Base-by-base conservation (phyloP, 768 basidiomycete species). In the Hygrophoropsis aurantiaca region DNA sequence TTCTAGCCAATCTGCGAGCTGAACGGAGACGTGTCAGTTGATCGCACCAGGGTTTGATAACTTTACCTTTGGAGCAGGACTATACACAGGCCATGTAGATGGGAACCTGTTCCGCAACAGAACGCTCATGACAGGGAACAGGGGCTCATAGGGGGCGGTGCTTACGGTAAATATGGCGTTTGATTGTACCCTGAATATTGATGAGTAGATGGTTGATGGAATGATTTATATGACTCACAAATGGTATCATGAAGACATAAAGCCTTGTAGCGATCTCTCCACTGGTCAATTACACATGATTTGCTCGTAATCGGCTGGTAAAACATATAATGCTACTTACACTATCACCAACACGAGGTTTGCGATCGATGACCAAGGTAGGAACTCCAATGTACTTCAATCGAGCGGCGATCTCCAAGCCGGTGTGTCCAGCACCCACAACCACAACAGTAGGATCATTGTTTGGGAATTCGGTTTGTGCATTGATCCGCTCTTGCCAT, bases 1-100 rank as follows among this genome's bases (percentile, higher is more conserved):
- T 57, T 87, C 84, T 13, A 86, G 64, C 79, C 81, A 87, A 51
- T 81, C 78, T 2, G 77, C 84, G n/a, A 87, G 71, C 78, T 82
- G 42, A 10, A 21, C 5, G 11, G 26, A 50, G 5, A 35, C 11
- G 19, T 21, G 40, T 26, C 33, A 23, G 6, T 15, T 10, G 15
- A 21, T 10, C 16, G 37, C 20, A n/a, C n/a, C 32, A 11, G 44
- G 8, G 7, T 25, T 30, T 40, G 11, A 40, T 39, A 24, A 40
- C 4, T 23, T 10, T 49, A 75, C 75, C 67, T 82, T 84, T 10
- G 58, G 56, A 4, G 80, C 77, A 1, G 81, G 76, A 2, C 69
- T 65, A 50, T 70, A 80, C 6, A 74, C 65, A 5, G 80, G 80
- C 80, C 79, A 82, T n/a, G 72, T 74, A 9, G 70, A 34, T 3